These are phyloP conservation scores for Cyanidium caldarium DNA, from an alignment of 23 red algal species.

Conservation along the genomic window DNA sequence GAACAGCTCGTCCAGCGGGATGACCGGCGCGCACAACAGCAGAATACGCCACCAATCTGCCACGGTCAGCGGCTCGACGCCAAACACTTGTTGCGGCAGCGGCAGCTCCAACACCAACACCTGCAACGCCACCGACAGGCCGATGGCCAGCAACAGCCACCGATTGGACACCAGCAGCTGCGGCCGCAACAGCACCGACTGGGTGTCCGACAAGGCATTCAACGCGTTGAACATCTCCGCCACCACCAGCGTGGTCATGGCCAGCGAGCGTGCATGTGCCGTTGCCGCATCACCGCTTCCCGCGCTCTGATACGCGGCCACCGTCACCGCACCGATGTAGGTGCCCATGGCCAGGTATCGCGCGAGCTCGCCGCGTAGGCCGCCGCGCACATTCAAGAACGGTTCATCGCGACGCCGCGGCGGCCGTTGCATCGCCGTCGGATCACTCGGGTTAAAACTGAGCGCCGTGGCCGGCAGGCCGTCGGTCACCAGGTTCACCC, in stretches of 20 bases:
- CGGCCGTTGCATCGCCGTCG: slow-evolving; percentile 11
- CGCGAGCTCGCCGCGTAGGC: slow-evolving; percentile 4
- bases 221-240: slow-evolving; percentile 28
- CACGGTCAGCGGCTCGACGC: neutral
- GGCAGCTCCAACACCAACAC: neutral
- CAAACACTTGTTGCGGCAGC: neutral
- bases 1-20: neutral
- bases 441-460: slow-evolving; percentile 20
- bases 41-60: neutral
- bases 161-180: neutral
- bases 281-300: neutral
- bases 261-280: slow-evolving; percentile 6
- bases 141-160: neutral
- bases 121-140: neutral
- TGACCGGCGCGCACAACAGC: neutral
- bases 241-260: slow-evolving; percentile 10
- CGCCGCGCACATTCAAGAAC: neutral
- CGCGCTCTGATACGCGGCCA: neutral
- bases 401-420: slow-evolving; percentile 9
- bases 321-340: neutral
- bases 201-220: slow-evolving; percentile 17
- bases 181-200: slow-evolving; percentile 8
- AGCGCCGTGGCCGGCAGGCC: slow-evolving; percentile 18
- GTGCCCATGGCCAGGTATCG: slow-evolving; percentile 9
- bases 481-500: slow-evolving; percentile 28